Evolutionary conservation across 2,329 filamentous ascomycete species (phyloP).

Genomic region (Curvularia spicifera): DNA sequence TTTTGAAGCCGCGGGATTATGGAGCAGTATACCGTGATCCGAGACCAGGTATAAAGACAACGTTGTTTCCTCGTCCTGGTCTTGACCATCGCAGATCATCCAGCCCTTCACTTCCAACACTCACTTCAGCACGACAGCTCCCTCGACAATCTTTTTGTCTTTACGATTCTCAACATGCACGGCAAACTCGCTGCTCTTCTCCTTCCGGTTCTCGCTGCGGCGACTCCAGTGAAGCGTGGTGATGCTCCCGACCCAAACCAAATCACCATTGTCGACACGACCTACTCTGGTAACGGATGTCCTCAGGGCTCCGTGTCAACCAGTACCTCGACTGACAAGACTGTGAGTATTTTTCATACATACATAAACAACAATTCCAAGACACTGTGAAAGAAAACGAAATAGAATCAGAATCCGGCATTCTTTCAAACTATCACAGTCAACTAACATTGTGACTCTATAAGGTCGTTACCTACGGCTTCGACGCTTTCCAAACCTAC

Average conservation of each 20-base stretch:
- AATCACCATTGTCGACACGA: conserved; percentile 40
- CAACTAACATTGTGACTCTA: neutral
- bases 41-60: conserved; percentile 35
- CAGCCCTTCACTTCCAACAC: conserved; percentile 28
- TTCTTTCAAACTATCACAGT: neutral
- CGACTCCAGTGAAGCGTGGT: conserved; percentile 33
- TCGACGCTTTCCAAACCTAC: conserved; percentile 46
- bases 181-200: conserved; percentile 38
- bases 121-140: conserved; percentile 12
- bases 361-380: neutral
- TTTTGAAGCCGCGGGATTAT: conserved; percentile 5
- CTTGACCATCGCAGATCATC: conserved; percentile 34
- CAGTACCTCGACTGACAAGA: conserved; percentile 42
- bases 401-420: neutral
- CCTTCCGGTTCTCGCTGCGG: conserved; percentile 39
- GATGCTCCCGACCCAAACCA: conserved; percentile 28
- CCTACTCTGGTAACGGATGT: conserved; percentile 46
- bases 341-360: conserved; percentile 28
- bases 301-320: conserved; percentile 46
- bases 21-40: neutral
- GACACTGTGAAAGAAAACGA: neutral
- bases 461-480: conserved; percentile 45
- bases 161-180: conserved; percentile 33
- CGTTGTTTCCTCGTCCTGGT: conserved; percentile 16
- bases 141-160: conserved; percentile 6